A percentile compares a stretch with the other conserved stretches of the same genome.
phyloP scores from a whole-genome alignment of 805 yeast species.

The Cephaloascus fragrans region DNA sequence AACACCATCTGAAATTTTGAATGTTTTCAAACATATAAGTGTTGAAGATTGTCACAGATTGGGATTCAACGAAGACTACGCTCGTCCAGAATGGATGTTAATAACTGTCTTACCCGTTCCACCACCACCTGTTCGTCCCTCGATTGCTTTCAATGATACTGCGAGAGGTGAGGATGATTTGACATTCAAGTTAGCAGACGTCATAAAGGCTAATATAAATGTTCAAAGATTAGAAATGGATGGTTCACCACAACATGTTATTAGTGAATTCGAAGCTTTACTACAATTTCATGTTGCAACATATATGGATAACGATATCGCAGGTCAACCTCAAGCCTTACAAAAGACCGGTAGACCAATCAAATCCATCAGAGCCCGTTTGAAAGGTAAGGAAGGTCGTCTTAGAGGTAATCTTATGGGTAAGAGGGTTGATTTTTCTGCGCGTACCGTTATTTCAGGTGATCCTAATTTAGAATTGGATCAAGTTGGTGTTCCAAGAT shows the following conservation, averaged over 20 bases:
- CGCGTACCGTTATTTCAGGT: slow-evolving; percentile 98
- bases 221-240: slow-evolving; percentile 97
- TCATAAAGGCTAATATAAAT: slow-evolving; percentile 89
- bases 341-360: slow-evolving; percentile 99
- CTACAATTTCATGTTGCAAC: slow-evolving; percentile 98
- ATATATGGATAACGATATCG: slow-evolving; percentile 98
- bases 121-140: slow-evolving; percentile 98
- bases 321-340: slow-evolving; percentile 98
- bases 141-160: slow-evolving; percentile 95
- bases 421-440: slow-evolving; percentile 98
- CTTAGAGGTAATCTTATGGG: slow-evolving; percentile 98
- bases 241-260: slow-evolving; percentile 98
- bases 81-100: slow-evolving; percentile 98
- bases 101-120: slow-evolving; percentile 98
- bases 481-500: slow-evolving; percentile 97
- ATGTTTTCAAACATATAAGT: slow-evolving; percentile 85
- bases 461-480: slow-evolving; percentile 96
- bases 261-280: slow-evolving; percentile 90
- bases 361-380: slow-evolving; percentile 96
- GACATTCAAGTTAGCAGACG: slow-evolving; percentile 95
- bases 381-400: slow-evolving; percentile 99
- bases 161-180: slow-evolving; percentile 99
- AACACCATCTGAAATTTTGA: slow-evolving; percentile 81
- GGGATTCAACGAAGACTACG: slow-evolving; percentile 92
- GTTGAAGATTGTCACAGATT: slow-evolving; percentile 70